A percentile compares a stretch with the other conserved stretches of the same genome.
Evolutionary conservation across 2,329 filamentous ascomycete species (phyloP).

Genomic region (Ceratocystis cubensis): DNA sequence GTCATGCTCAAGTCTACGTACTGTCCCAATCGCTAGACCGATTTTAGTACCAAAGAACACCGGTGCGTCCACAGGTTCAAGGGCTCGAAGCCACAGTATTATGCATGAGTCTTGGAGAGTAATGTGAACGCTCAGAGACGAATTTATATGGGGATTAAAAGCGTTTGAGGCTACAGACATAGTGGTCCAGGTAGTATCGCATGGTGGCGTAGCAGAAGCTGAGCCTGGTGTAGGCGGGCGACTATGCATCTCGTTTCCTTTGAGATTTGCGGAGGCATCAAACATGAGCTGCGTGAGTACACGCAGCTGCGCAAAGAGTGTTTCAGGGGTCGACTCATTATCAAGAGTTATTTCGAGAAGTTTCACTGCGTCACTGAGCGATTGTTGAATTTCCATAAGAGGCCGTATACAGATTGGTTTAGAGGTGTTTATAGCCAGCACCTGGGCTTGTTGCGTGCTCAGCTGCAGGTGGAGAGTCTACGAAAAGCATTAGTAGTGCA

Average conservation of each 20-base stretch:
- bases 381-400: slow-evolving; percentile 57
- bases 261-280: slow-evolving; percentile 40
- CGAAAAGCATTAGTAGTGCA: slow-evolving; percentile 12
- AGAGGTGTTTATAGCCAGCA: slow-evolving; percentile 37
- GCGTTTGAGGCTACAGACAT: slow-evolving; percentile 34
- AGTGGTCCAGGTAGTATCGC: slow-evolving; percentile 35
- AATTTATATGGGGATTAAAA: slow-evolving; percentile 36
- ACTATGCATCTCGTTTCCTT: slow-evolving; percentile 33
- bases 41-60: slow-evolving; percentile 52
- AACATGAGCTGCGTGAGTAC: slow-evolving; percentile 43
- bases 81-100: slow-evolving; percentile 54
- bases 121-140: slow-evolving; percentile 62
- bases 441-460: slow-evolving; percentile 47
- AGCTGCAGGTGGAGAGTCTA: slow-evolving; percentile 68
- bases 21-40: slow-evolving; percentile 55
- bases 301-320: slow-evolving; percentile 44
- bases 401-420: slow-evolving; percentile 51
- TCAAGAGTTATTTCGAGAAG: slow-evolving; percentile 66
- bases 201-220: slow-evolving; percentile 24
- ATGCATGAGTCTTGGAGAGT: slow-evolving; percentile 57
- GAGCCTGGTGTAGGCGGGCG: slow-evolving; percentile 28
- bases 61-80: slow-evolving; percentile 54
- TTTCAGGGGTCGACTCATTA: slow-evolving; percentile 40
- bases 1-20: slow-evolving; percentile 56
- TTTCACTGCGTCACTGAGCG: slow-evolving; percentile 73